phyloP scores from a whole-genome alignment of 2,329 filamentous ascomycete species.

The Aspergillus nomiae region DNA sequence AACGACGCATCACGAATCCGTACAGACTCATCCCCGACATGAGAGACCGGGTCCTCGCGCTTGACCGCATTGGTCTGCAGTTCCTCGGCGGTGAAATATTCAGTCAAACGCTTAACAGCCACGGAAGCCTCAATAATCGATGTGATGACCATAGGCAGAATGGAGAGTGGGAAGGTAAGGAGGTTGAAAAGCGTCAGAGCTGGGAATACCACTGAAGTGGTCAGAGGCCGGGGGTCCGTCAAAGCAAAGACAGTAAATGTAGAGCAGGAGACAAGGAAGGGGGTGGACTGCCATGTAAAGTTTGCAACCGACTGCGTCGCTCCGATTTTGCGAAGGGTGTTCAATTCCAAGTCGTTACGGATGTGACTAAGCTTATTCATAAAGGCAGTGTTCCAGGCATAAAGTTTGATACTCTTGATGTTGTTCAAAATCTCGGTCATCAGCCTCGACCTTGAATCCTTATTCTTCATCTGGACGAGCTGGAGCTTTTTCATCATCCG shows the following conservation, averaged over 20 bases:
- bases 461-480: slow-evolving; percentile 98
- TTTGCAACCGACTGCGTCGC: slow-evolving; percentile 92
- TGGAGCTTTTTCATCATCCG: slow-evolving; percentile 92
- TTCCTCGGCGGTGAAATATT: slow-evolving; percentile 85
- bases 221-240: slow-evolving; percentile 76
- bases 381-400: slow-evolving; percentile 95
- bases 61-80: slow-evolving; percentile 81
- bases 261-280: slow-evolving; percentile 94
- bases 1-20: slow-evolving; percentile 83
- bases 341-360: slow-evolving; percentile 91
- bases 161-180: slow-evolving; percentile 88
- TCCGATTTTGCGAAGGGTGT: slow-evolving; percentile 93
- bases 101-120: slow-evolving; percentile 80
- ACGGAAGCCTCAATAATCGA: slow-evolving; percentile 95
- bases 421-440: slow-evolving; percentile 99
- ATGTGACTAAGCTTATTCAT: slow-evolving; percentile 97
- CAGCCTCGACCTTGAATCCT: slow-evolving; percentile 86
- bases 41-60: slow-evolving; percentile 68
- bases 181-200: slow-evolving; percentile 92
- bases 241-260: slow-evolving; percentile 95
- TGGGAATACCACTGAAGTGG: slow-evolving; percentile 94
- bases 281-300: slow-evolving; percentile 97
- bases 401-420: slow-evolving; percentile 99
- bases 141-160: slow-evolving; percentile 97
- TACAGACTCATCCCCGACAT: slow-evolving; percentile 82